Evolutionary conservation across 1,139 yeast genomes (phyloP), one percentile per base, ranked within the genome.

Genomic region (Scheffersomyces cryptocercus): DNA sequence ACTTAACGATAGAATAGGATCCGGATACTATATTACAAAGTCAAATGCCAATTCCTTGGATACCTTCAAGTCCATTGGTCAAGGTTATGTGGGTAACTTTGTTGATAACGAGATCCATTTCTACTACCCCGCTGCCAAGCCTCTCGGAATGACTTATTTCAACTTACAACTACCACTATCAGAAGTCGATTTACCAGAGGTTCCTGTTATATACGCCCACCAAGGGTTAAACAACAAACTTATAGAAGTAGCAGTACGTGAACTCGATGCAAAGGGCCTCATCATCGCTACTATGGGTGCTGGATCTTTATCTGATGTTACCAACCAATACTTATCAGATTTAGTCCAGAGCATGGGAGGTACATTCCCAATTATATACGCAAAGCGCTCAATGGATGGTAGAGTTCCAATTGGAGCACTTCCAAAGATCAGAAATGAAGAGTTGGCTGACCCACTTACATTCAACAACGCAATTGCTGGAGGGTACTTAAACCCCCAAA

Each of bases 241-340:
- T 12, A 64, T 84, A 9, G 70, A 70, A 35, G 50, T 80, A 15
- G 70, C 77, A 0, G 59, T 75, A 12, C 68, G 72, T 32, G 66
- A 70, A 14, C 64, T 79, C 53, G 67, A 65, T 6, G 68, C 73
- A 3, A 64, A 70, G 47, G 89, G 88, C 3, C 58, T 84, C 16
- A 81, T 84, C 1, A 65, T 84, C 39, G 89, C 88, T 0, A 81
- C 87, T 3, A 79, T 83, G 77, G 89, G 89, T 31, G 87, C 88
- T 0, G 89, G 89, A 0, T 79, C 86, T 2, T 64, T 84, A 65
- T 71, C 82, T 26, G 78, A 74, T 11, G 61, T 57, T 12, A 79
- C 85, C 2, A 81, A 79, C 52, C 66, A 70, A 37, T 64, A 63
- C 13, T 48, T 77, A 37, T 56, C 59, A 2, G 62, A 65, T 35